Evolutionary conservation across 2,329 filamentous ascomycete genomes (phyloP).

Genomic region (Fusarium keratoplasticum): DNA sequence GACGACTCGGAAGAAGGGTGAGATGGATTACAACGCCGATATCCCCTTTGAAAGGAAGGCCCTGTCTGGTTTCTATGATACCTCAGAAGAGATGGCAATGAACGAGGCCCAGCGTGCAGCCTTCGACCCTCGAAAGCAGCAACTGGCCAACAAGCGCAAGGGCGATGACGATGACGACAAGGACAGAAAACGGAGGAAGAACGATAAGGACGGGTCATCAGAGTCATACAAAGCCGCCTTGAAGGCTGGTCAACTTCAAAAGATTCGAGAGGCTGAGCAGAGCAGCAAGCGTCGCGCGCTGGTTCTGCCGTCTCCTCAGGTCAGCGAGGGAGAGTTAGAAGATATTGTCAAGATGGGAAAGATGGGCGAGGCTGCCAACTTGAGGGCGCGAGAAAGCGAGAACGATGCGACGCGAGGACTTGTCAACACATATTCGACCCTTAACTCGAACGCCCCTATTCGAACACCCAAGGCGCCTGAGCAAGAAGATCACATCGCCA

Average conservation of each 20-base stretch:
- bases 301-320: conserved; percentile 88
- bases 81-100: conserved; percentile 78
- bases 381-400: conserved; percentile 80
- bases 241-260: conserved; percentile 94
- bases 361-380: conserved; percentile 86
- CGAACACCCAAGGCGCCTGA: conserved; percentile 91
- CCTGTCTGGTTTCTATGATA: conserved; percentile 92
- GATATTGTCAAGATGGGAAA: conserved; percentile 99
- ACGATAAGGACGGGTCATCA: conserved; percentile 83
- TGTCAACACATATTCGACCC: conserved; percentile 85
- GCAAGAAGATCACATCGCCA: conserved; percentile 95
- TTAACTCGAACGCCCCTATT: conserved; percentile 87
- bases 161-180: conserved; percentile 88
- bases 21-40: conserved; percentile 99
- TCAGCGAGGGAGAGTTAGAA: conserved; percentile 91
- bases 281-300: conserved; percentile 90
- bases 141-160: conserved; percentile 91
- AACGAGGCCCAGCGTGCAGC: conserved; percentile 88
- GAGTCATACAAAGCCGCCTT: conserved; percentile 87
- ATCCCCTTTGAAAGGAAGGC: conserved; percentile 97
- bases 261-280: conserved; percentile 94
- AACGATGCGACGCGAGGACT: conserved; percentile 88
- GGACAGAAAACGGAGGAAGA: conserved; percentile 88
- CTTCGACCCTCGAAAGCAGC: conserved; percentile 94
- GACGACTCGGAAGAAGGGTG: conserved; percentile 87